Conservation (phyloP, 192 early-diverging fungal genomes). For the Linnemannia zychae region DNA sequence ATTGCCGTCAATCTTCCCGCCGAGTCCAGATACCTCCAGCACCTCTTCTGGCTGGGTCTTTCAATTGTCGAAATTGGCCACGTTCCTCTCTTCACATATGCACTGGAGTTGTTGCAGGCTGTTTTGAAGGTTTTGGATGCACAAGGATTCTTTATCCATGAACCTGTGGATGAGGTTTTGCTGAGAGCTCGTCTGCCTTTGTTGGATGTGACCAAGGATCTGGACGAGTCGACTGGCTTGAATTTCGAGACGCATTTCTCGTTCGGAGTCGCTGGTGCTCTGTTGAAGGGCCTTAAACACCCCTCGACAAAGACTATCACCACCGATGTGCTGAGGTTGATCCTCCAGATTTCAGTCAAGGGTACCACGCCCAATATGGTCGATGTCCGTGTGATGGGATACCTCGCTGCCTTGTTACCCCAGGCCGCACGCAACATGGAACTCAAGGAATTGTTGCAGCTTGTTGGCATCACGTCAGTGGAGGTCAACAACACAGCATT, state of each 20-base stretch:
- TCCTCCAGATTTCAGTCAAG: constrained; percentile 81
- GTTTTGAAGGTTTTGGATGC: constrained; percentile 84
- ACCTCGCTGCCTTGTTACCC: constrained; percentile 85
- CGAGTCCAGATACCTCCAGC: constrained; percentile 85
- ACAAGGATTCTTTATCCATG: constrained; percentile 77
- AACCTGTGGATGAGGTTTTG: constrained; percentile 79
- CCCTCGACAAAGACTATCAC: constrained; percentile 81
- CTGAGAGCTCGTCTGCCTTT: constrained; percentile 80
- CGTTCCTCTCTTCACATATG: constrained; percentile 81
- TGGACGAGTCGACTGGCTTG: constrained; percentile 83
- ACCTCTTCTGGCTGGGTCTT: constrained; percentile 94
- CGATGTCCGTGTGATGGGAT: constrained; percentile 73
- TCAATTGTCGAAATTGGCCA: constrained; percentile 90
- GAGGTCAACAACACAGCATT: constrained; percentile 59
- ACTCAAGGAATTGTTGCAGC: constrained; percentile 66
- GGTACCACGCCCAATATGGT: constrained; percentile 58
- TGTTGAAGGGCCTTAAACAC: constrained; percentile 88
- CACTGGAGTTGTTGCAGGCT: constrained; percentile 76
- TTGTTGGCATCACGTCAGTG: constrained; percentile 66
- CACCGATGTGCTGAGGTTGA: constrained; percentile 75
- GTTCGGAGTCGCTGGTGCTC: constrained; percentile 83
- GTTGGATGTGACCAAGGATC: constrained; percentile 74
- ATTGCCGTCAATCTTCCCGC: constrained; percentile 87
- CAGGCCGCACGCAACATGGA: constrained; percentile 82
- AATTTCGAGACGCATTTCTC: constrained; percentile 91